Evolutionary conservation across 192 early-diverging fungal genomes (phyloP), one percentile per base, ranked within the genome.

Genomic region (Chytriomyces hyalinus): DNA sequence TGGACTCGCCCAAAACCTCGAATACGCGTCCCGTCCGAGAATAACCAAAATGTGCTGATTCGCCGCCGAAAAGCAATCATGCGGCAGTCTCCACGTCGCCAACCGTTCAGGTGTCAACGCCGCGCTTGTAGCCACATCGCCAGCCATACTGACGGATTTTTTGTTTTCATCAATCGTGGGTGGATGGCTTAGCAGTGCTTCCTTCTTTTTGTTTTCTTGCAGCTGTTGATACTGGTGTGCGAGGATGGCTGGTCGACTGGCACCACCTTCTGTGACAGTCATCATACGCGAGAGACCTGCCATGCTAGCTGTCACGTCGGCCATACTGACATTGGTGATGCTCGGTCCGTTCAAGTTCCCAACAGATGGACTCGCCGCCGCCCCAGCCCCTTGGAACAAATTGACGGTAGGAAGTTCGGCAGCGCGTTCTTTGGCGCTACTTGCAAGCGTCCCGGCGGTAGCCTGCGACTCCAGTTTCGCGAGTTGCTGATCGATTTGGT

Each of bases 1-100:
- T 24, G 69, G 26, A 20, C 60, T 63, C 45, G 71, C 60, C 71
- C 71, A 73, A 62, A 73, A 73, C 45, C 26, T 45, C n/a, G 71
- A 8, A 61, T 20, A 61, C 44, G 61, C n/a, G 43, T 73, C 71
- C 13, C 71, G 20, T 1, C 44, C 28, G 36, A 73, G 44, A 11
- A 49, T 15, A 15, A 62, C 60, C 43, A 73, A 8, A 13, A 73
- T 13, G 28, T 73, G 71, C 26, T 73, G 71, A 26, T n/a, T 62
- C 6, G 61, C 44, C n/a, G 59, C 57, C 11, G 71, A 63, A 62
- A 73, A 73, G 11, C 13, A 28, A 73, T 73, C 71, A 47, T 73
- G 61, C 59, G 71, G 59, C 10, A 73, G 44, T 63, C 71, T 26
- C 71, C 71, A 73, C 11, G 43, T 49, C 15, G 60, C 53, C 57